Base-by-base conservation (phyloP, 257 asterid genomes). In the Ocimum tenuiflorum region DNA sequence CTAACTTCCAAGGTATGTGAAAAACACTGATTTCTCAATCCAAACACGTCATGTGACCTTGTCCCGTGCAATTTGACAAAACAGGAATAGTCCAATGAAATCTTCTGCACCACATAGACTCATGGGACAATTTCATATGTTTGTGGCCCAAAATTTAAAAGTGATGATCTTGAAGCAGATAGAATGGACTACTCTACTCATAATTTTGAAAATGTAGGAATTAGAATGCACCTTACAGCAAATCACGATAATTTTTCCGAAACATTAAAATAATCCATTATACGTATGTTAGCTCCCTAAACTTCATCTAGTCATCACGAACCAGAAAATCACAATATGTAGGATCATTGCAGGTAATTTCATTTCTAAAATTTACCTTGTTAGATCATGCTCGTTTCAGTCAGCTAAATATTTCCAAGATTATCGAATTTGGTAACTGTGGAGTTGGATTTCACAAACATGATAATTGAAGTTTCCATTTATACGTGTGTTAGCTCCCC, bases 11-110 rank as follows among this genome's bases (percentile, higher is more conserved):
- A 15, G 56, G 11, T 8, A 7, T 29, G 12, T 15, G n/a, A 43
- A 22, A 46, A 42, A 63, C 56, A 20, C 9, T 29, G 62, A 45
- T 20, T 23, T 69, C 43, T 33, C 20, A 69, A 55, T 43, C 65
- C 53, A 66, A 53, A 33, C 33, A 29, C 53, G 36, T 23, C 42
- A 41, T 33, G 43, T 17, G n/a, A 48, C 33, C 42, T 39, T 29
- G 29, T n/a, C 47, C 35, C 22, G 11, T 38, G 23, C 11, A 39
- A n/a, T 39, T 46, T 35, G 43, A 11, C 5, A 46, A 42, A 27
- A 14, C 39, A 27, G 57, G 23, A 55, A 45, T 12, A 19, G 39
- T 43, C 22, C 8, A 46, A 47, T 12, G 6, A 49, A 24, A 27
- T 49, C 14, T 17, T 41, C 19, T 24, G 27, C 10, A 27, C 48